A percentile compares a stretch with the other conserved stretches of the same genome.
Conservation (phyloP, 768 basidiomycete genomes). For the Cubamyces sp. region DNA sequence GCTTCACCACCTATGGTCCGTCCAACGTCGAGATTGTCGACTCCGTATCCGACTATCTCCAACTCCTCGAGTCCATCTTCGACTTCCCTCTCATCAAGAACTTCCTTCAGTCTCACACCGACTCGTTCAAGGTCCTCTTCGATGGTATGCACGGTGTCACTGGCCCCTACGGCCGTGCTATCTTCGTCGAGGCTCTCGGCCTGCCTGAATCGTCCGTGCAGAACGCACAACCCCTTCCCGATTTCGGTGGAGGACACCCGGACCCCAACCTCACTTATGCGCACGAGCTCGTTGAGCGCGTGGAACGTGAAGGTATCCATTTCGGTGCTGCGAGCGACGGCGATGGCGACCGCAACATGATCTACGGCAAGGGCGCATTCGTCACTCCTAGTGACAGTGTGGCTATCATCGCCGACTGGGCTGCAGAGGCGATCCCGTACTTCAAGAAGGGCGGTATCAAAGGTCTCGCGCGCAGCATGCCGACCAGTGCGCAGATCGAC, state of each 20-base stretch:
- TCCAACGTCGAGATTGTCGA: conserved; percentile 90
- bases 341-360: conserved; percentile 99
- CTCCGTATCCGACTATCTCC: conserved; percentile 88
- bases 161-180: conserved; percentile 90
- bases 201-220: conserved; percentile 82
- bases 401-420: conserved; percentile 98
- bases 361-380: conserved; percentile 97
- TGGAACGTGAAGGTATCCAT: conserved; percentile 82
- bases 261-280: conserved; percentile 99
- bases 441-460: conserved; percentile 91
- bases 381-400: conserved; percentile 98
- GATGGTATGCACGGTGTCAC: conserved; percentile 97
- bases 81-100: conserved; percentile 90
- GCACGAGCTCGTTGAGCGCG: conserved; percentile 88
- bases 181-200: conserved; percentile 82
- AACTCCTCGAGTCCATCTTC: conserved; percentile 86
- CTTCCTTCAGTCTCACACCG: conserved; percentile 74
- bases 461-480: conserved; percentile 96
- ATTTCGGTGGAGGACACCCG: conserved; percentile 97
- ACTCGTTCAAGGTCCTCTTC: conserved; percentile 85
- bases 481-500: conserved; percentile 96
- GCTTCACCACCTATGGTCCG: conserved; percentile 80
- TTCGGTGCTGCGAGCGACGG: conserved; percentile 98
- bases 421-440: conserved; percentile 82
- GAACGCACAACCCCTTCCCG: conserved; percentile 89